Evolutionary conservation across 2,329 filamentous ascomycete species (phyloP), one percentile per base, ranked within the genome.

Genomic region (Sporothrix phasma): DNA sequence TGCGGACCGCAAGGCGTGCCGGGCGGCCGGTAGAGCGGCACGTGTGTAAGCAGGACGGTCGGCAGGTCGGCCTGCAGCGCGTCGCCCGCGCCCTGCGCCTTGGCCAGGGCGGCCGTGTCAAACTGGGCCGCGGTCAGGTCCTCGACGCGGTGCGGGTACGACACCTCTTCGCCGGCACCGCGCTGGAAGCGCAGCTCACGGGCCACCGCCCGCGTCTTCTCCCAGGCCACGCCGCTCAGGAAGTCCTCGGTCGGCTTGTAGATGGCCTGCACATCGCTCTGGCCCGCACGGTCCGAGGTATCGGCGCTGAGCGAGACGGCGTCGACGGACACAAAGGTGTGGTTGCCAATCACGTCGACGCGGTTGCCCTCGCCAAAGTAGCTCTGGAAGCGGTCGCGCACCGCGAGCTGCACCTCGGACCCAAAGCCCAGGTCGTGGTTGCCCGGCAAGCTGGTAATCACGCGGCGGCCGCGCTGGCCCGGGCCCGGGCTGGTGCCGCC

Each of bases 351-450:
- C 5, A 97, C 82, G 73, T 97, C 92, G 22, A 99, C 86, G 8
- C 90, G 82, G 74, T 97, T 97, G n/a, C 87, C 84, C 63, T 94
- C 88, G 4, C 94, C 94, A 76, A 99, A 97, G 72, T 88, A 96
- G 3, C 88, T 85, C 71, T 88, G 84, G 74, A 97, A 99, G 17
- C 94, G 82, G 70, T 94, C 81, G 61, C 92, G 84, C 39, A 96
- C 90, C 0, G 88, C 81, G 8, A 88, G 73, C 72, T 96, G 90
- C 56, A 99, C 87, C 51, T 92, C 89, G 24, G 86, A 86, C 3
- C 90, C 93, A 72, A 97, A 96, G 0, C 94, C 94, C 46, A 97
- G 75, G 73, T 99, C 94, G 73, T 99, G 94, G 71, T 99, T 99
- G 2, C 94, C 94, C 0, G 94, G 94, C 64, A 99, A 73, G 71